phyloP scores from a whole-genome alignment of 306 rosid genomes.

The Glycine tomentella region DNA sequence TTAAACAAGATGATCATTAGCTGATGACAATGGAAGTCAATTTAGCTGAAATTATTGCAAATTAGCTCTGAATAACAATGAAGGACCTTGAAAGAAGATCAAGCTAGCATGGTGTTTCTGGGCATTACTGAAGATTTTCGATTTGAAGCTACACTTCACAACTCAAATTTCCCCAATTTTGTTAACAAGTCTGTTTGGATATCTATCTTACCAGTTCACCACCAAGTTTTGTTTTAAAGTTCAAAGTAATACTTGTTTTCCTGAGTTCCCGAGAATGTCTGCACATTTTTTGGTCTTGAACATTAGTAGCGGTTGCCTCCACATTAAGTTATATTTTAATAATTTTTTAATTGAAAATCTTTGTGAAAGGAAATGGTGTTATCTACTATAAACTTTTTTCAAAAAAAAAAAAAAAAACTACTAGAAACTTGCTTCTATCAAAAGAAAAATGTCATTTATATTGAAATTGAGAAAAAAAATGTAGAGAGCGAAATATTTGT shows the following conservation, averaged over 20 bases:
- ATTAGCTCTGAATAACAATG: constrained; percentile 1
- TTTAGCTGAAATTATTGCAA: constrained; percentile 33
- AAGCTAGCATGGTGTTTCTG: constrained; percentile 7
- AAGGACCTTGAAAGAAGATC: constrained; percentile 35
- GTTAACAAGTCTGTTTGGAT: background rate
- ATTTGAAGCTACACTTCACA: constrained; percentile 20
- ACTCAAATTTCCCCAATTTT: constrained; percentile 28
- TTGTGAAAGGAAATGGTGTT: background rate
- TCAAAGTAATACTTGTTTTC: background rate
- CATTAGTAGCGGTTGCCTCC: background rate
- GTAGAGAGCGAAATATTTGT: background rate
- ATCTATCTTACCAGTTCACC: constrained; percentile 34
- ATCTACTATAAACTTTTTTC: background rate
- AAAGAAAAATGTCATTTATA: background rate
- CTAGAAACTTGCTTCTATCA: background rate
- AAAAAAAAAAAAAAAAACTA: too few species aligned
- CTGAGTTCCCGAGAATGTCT: background rate
- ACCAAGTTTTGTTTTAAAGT: constrained; percentile 13
- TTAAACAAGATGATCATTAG: constrained; percentile 85
- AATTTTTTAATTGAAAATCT: background rate
- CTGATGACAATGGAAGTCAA: constrained; percentile 49
- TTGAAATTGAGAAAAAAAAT: background rate
- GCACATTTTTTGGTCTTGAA: constrained; percentile 6
- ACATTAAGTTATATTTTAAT: background rate
- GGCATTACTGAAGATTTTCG: background rate